Conservation (phyloP, 768 basidiomycete genomes). For the Dentipellis fragilis region DNA sequence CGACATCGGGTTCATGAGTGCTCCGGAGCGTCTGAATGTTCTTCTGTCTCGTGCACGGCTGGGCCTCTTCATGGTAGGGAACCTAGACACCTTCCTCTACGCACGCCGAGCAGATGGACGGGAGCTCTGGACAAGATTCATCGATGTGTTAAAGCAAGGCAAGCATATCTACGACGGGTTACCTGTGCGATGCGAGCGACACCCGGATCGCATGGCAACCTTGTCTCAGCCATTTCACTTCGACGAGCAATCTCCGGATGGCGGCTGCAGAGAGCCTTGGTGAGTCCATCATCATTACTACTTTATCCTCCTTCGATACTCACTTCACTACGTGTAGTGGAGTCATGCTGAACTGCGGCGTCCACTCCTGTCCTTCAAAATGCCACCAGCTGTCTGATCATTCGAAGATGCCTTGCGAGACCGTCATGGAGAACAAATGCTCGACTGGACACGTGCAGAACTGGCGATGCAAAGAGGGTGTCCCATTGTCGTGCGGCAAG, state of each 20-base stretch:
- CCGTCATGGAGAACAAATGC: slow-evolving; percentile 30
- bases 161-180: slow-evolving; percentile 49
- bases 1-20: slow-evolving; percentile 65
- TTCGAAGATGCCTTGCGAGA: slow-evolving; percentile 40
- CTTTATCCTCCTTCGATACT: neutral
- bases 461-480: slow-evolving; percentile 34
- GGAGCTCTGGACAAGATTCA: slow-evolving; percentile 41
- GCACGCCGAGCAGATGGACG: slow-evolving; percentile 33
- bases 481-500: slow-evolving; percentile 27
- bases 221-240: slow-evolving; percentile 39
- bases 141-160: slow-evolving; percentile 31
- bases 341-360: slow-evolving; percentile 34
- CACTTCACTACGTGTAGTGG: slow-evolving; percentile 26
- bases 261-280: slow-evolving; percentile 56
- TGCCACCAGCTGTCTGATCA: slow-evolving; percentile 51
- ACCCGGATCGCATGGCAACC: slow-evolving; percentile 30
- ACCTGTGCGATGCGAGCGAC: slow-evolving; percentile 48
- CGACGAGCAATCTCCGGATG: slow-evolving; percentile 42
- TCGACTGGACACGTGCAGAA: slow-evolving; percentile 30
- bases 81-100: slow-evolving; percentile 44
- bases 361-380: slow-evolving; percentile 47
- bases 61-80: slow-evolving; percentile 62
- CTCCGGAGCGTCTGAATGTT: slow-evolving; percentile 62
- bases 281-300: slow-evolving; percentile 19
- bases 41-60: slow-evolving; percentile 59